Evolutionary conservation across 2,329 filamentous ascomycete species (phyloP), one percentile per base, ranked within the genome.

Genomic region (Aspergillus pseudoviridinutans): DNA sequence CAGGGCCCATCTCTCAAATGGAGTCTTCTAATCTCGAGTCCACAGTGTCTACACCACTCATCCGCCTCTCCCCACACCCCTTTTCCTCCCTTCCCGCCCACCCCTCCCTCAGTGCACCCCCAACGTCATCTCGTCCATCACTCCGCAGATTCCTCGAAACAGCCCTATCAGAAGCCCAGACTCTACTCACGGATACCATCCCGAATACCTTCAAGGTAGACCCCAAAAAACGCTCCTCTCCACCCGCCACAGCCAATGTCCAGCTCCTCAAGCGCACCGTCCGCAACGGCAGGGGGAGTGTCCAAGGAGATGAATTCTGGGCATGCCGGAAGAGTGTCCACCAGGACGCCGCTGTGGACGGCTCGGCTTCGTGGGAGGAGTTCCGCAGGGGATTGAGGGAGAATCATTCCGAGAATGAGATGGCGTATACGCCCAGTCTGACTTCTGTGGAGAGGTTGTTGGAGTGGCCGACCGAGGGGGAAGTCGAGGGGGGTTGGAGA

Each of bases 261-360:
- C 60, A 69, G 25, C 62, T 76, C 10, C 65, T 64, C 50, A 56
- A 56, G 20, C 25, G 52, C 38, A 44, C 27, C n/a, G 32, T 54
- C 17, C 28, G 28, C 28, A 12, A 12, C 10, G 9, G 28, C 28
- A 9, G 1, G 28, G 28, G 28, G 28, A 29, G 28, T 29, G 10
- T 29, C 28, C 10, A 10, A 29, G 28, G 28, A 29, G 28, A 29
- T 9, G 74, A 77, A 49, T 70, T 72, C 63, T 78, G 76, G 76
- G 69, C 73, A 28, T 76, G 72, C 51, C 72, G 76, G n/a, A 68
- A 68, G 47, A 77, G 73, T 42, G 60, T 73, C 25, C 76, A 78
- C 56, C 57, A 64, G 38, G 60, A 73, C 27, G 58, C 60, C 2
- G 55, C 66, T 0, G 46, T 56, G 41, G 53, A 58, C 17, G 75